Evolutionary conservation across 176 grass and related monocot species (phyloP).

Genomic region (Juncus inflexus): DNA sequence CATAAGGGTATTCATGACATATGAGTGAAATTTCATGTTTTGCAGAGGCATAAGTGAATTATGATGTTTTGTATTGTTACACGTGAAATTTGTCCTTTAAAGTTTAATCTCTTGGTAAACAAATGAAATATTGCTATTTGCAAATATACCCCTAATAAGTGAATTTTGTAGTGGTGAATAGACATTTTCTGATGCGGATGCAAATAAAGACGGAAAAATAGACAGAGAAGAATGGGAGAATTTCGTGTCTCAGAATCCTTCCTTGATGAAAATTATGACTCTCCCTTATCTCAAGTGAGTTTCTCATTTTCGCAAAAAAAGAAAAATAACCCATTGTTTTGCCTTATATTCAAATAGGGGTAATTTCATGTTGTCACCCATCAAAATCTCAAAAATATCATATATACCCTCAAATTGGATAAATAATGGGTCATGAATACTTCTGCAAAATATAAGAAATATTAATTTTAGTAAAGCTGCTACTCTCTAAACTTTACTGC

Average conservation of each 20-base stretch:
- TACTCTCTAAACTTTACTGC: not conserved
- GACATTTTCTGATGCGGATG: constrained; percentile 93
- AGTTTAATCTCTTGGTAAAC: too few relatives aligned
- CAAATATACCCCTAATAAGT: not conserved
- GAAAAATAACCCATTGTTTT: constrained; percentile 9
- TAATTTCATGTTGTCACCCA: too few relatives aligned
- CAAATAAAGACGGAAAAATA: constrained; percentile 89
- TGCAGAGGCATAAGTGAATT: too few relatives aligned
- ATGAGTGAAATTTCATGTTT: too few relatives aligned
- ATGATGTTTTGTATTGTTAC: too few relatives aligned
- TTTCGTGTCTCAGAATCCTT: constrained; percentile 85
- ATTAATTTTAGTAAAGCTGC: not conserved
- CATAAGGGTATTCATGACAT: too few relatives aligned
- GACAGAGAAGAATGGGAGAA: constrained; percentile 85
- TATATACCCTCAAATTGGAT: too few relatives aligned
- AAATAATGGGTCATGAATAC: too few relatives aligned
- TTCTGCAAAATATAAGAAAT: not conserved
- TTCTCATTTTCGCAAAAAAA: not conserved
- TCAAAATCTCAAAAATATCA: too few relatives aligned
- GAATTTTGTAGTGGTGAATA: constrained; percentile 36
- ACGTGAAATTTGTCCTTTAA: too few relatives aligned
- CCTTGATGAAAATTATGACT: constrained; percentile 97
- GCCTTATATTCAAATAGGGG: constrained; percentile 16
- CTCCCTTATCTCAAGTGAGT: constrained; percentile 92
- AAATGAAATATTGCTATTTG: constrained; percentile 6